Evolutionary conservation across 345 rosid species (phyloP).

Genomic region (Corchorus olitorius): DNA sequence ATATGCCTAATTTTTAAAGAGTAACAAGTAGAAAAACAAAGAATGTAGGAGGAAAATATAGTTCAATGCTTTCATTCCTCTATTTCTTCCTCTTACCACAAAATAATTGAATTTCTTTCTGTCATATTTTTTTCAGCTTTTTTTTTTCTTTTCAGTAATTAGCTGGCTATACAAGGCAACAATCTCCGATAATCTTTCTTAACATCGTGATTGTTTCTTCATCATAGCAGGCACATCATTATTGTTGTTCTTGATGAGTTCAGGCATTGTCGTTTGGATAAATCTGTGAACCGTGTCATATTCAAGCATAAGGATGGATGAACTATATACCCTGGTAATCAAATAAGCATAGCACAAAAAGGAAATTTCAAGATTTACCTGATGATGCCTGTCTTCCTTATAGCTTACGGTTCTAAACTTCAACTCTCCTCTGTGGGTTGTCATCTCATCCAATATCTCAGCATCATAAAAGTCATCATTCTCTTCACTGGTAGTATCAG

Average conservation of each 20-base stretch:
- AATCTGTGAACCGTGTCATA: conserved; percentile 33
- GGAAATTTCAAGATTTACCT: conserved; percentile 25
- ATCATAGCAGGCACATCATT: background rate
- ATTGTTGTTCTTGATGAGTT: background rate
- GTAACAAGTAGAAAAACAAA: background rate
- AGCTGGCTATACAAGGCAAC: background rate
- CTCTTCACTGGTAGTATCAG: conserved; percentile 22
- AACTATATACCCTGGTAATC: background rate
- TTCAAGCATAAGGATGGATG: conserved; percentile 4
- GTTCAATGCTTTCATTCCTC: conserved; percentile 3
- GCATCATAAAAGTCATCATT: conserved; percentile 58
- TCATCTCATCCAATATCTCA: conserved; percentile 79
- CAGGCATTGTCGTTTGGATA: conserved; percentile 24
- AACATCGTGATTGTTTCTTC: background rate
- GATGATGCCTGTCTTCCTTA: conserved; percentile 47
- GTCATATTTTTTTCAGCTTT: background rate
- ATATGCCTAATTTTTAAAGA: background rate
- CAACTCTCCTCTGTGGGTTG: conserved; percentile 76
- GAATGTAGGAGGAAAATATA: background rate
- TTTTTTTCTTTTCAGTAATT: background rate
- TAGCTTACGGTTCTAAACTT: conserved; percentile 61
- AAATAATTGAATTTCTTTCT: background rate
- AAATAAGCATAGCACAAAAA: background rate
- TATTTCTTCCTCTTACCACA: conserved; percentile 4
- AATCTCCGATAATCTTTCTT: background rate